Evolutionary conservation across 495 filamentous ascomycete genomes (phyloP).

Genomic region (Penicillium argentinense): DNA sequence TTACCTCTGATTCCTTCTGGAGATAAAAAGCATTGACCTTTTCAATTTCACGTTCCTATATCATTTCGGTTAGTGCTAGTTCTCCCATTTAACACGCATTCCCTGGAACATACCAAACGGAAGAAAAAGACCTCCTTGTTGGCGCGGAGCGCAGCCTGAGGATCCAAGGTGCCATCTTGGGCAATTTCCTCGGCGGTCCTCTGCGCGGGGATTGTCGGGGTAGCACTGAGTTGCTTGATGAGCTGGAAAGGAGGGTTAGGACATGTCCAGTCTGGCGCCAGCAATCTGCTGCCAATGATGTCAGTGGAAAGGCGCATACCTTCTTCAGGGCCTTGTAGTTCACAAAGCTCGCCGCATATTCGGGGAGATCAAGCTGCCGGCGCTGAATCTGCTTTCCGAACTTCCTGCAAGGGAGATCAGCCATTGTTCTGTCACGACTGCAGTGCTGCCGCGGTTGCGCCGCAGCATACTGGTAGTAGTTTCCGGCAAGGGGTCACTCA

Average conservation of each 20-base stretch:
- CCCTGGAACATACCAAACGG: slow-evolving; percentile 70
- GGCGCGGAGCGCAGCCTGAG: slow-evolving; percentile 90
- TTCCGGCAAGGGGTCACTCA: slow-evolving; percentile 28
- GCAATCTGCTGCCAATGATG: too few species aligned
- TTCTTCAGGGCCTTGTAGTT: slow-evolving; percentile 99
- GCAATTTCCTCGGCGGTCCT: slow-evolving; percentile 55
- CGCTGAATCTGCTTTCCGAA: slow-evolving; percentile 99
- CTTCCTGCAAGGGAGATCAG: slow-evolving; percentile 64
- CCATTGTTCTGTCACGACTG: neutral
- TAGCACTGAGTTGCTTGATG: slow-evolving; percentile 95
- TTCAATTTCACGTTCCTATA: slow-evolving; percentile 91
- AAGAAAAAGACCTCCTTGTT: slow-evolving; percentile 99
- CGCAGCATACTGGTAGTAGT: too few species aligned
- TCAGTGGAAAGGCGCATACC: slow-evolving; percentile 46
- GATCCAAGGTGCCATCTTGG: slow-evolving; percentile 54
- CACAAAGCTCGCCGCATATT: slow-evolving; percentile 98
- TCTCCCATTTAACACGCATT: neutral
- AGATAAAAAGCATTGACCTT: slow-evolving; percentile 98
- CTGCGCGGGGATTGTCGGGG: slow-evolving; percentile 75
- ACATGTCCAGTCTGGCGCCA: too few species aligned
- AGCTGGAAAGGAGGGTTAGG: slow-evolving; percentile 61
- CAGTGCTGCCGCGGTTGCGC: neutral
- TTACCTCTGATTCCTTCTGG: slow-evolving; percentile 96
- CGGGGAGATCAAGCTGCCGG: slow-evolving; percentile 95
- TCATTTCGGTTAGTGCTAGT: neutral